These are phyloP conservation scores for Mrakia blollopis DNA, from an alignment of 768 basidiomycete genomes.

Conservation along the genomic window DNA sequence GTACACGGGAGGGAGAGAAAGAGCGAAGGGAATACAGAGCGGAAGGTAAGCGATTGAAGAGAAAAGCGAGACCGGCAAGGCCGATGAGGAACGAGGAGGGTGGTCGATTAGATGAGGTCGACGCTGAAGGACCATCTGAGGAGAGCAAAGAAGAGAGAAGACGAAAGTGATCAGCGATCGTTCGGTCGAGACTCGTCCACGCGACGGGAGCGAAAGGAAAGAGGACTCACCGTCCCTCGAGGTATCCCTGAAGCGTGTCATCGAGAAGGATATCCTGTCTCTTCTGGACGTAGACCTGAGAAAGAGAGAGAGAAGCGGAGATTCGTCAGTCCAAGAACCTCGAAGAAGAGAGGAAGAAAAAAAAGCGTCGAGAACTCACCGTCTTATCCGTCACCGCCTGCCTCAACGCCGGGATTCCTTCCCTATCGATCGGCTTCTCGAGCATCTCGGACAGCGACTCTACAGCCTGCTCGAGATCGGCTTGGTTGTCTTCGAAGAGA, in stretches of 20 bases:
- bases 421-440: constrained; percentile 83
- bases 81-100: neutral
- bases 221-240: constrained; percentile 48
- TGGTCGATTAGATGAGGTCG: neutral
- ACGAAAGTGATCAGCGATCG: neutral
- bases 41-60: neutral
- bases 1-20: neutral
- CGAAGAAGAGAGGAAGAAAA: neutral
- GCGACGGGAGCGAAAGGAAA: neutral
- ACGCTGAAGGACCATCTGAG: constrained; percentile 7
- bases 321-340: constrained; percentile 13
- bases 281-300: constrained; percentile 79
- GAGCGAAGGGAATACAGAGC: neutral
- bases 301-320: neutral
- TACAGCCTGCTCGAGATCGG: constrained; percentile 89
- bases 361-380: constrained; percentile 48
- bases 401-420: constrained; percentile 70
- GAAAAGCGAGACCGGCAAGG: neutral
- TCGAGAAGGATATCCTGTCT: constrained; percentile 91
- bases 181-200: neutral
- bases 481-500: constrained; percentile 94
- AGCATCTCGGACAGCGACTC: constrained; percentile 90
- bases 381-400: constrained; percentile 96
- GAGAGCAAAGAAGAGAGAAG: too few relatives aligned
- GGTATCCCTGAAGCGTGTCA: constrained; percentile 85